A percentile compares a stretch with the other conserved stretches of the same genome.
Evolutionary conservation across 2,329 filamentous ascomycete genomes (phyloP).

Genomic region (Pezicula carpinea): DNA sequence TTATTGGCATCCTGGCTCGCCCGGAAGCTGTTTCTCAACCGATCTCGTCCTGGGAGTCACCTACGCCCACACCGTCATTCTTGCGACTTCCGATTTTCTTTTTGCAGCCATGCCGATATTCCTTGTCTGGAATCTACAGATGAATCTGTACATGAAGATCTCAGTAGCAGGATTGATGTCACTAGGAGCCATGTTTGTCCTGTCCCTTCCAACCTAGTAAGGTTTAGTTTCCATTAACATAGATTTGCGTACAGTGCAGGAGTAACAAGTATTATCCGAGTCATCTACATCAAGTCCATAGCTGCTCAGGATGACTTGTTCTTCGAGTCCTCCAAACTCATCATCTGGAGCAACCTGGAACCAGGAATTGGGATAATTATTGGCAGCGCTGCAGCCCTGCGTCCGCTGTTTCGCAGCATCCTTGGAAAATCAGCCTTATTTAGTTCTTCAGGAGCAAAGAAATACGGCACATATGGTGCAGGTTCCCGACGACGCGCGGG

Average conservation of each 20-base stretch:
- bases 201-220: background rate
- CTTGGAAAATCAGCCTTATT: background rate
- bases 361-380: constrained; percentile 6
- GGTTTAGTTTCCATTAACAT: background rate
- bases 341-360: background rate
- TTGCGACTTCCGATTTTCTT: constrained; percentile 1
- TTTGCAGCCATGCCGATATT: constrained; percentile 2
- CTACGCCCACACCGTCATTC: background rate
- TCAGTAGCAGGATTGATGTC: constrained; percentile 3
- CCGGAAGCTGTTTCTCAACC: background rate
- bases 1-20: background rate
- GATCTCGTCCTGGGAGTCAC: background rate
- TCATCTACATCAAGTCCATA: constrained; percentile 1
- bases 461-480: background rate
- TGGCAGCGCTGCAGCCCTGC: constrained; percentile 1
- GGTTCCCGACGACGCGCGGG: background rate
- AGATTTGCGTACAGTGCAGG: constrained; percentile 1
- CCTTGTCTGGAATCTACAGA: constrained; percentile 4
- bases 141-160: constrained; percentile 4
- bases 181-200: constrained; percentile 1
- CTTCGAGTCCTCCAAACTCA: constrained; percentile 1
- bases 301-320: constrained; percentile 3
- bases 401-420: constrained; percentile 1
- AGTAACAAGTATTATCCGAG: constrained; percentile 1
- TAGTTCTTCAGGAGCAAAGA: background rate